Evolutionary conservation across 129 eudicot genomes (phyloP), one percentile per base, ranked within the genome.

Genomic region (Centella asiatica): DNA sequence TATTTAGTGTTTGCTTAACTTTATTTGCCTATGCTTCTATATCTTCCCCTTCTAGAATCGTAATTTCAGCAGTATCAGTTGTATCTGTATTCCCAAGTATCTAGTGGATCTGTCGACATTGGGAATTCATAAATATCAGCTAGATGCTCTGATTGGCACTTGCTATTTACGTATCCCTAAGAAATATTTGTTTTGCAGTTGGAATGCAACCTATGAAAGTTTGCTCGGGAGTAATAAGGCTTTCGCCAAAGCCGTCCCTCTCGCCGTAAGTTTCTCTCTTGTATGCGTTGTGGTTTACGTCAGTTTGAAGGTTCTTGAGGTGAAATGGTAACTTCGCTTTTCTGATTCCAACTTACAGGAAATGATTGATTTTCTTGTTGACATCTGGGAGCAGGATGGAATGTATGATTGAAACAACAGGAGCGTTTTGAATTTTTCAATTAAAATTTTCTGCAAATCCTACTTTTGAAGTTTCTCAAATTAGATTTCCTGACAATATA

Each of bases 371-470:
- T 82, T 89, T 80, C 71, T 85, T 48, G 95, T 80, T 69, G 86
- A 80, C 65, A 67, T 83, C 15, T 90, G 97, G 97, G 95, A 86
- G 83, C 80, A 86, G 44, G 95, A 85, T 60, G 97, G 95, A 31
- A 45, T 83, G 86, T 83, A 90, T 77, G 89, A 82, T 72, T 88
- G 83, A 84, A 24, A 72, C 68, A 66, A 40, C n/a, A 40, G 29
- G 24, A 48, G 47, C 17, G 33, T 40, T 19, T 44, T 18, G 13
- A 42, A 25, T 60, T 42, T 2, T 2, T 4, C n/a, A 18, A 36
- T 60, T 25, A 28, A 37, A 18, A 34, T 40, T 5, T 18, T 15
- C 62, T 18, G 17, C 6, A n/a, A 12, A 24, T 4, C 19, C 36
- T n/a, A 18, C 3, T 8, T n/a, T 28, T 5, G 20, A 13, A 13